Base-by-base conservation (phyloP, 192 early-diverging fungal genomes). In the Rhizophlyctis rosea region DNA sequence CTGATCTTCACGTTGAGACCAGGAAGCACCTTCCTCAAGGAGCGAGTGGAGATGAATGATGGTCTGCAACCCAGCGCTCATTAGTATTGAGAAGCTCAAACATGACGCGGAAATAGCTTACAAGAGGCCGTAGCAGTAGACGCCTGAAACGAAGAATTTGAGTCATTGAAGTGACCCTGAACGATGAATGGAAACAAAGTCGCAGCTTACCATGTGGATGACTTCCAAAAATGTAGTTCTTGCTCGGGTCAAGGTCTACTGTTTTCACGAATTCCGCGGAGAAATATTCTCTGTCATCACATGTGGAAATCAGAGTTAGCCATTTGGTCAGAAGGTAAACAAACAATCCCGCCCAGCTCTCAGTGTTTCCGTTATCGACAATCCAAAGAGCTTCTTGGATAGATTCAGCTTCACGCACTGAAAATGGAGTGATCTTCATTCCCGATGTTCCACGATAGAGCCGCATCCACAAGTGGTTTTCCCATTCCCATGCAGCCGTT, bases 151-250 rank as follows among this genome's bases (percentile, higher is more conserved):
- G n/a, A n/a, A n/a, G n/a, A n/a, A n/a, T n/a, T n/a, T n/a, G n/a
- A n/a, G n/a, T n/a, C n/a, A n/a, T n/a, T n/a, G n/a, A n/a, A n/a
- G n/a, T n/a, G n/a, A n/a, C n/a, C n/a, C n/a, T n/a, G n/a, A n/a
- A n/a, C n/a, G n/a, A n/a, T n/a, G n/a, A n/a, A n/a, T n/a, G n/a
- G n/a, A n/a, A n/a, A 30, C n/a, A 53, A n/a, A n/a, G n/a, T n/a
- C n/a, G n/a, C n/a, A n/a, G n/a, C n/a, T n/a, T 68, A 47, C 78
- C 78, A 62, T 95, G 92, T 16, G 93, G 94, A 67, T 98, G 94
- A 65, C 88, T 89, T 47, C 84, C 93, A 76, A 98, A 91, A 0
- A 98, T 79, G 64, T 98, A 96, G 58, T 89, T 89, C 49, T 84
- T 83, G 23, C 59, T 68, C 1, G 94, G 86, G 68, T 96, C 92